Conservation (phyloP, 1,284 basidiomycete species). For the Heterobasidion occidentale region DNA sequence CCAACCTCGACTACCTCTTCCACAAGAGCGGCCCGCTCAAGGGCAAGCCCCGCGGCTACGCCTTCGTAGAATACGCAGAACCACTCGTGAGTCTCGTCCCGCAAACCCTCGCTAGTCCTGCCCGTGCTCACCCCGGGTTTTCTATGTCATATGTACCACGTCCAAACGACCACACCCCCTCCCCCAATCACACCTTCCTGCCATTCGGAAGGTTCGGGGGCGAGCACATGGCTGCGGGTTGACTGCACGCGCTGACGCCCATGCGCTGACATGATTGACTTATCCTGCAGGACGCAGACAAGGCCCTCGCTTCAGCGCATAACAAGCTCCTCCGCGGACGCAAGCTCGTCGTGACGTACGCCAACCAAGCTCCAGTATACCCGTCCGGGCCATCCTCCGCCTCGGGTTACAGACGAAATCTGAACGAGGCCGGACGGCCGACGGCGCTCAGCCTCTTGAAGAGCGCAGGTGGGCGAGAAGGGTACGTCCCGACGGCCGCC, state of each 20-base stretch:
- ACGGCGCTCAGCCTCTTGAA: conserved; percentile 88
- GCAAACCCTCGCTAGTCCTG: conserved; percentile 6
- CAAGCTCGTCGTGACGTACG: conserved; percentile 83
- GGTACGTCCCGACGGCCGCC: conserved; percentile 37
- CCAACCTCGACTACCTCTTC: conserved; percentile 91
- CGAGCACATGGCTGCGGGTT: not conserved
- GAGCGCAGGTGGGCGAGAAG: conserved; percentile 49
- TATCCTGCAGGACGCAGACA: conserved; percentile 72
- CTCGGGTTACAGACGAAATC: conserved; percentile 27
- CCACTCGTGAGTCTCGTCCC: conserved; percentile 60
- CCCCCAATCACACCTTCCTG: not conserved
- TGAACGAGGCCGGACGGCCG: conserved; percentile 60
- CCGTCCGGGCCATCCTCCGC: conserved; percentile 14
- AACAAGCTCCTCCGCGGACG: conserved; percentile 81
- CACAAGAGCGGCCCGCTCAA: conserved; percentile 86
- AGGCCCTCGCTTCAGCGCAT: conserved; percentile 70
- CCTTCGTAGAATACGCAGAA: conserved; percentile 82
- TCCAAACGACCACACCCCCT: not conserved
- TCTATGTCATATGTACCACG: conserved; percentile 11
- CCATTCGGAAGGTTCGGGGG: not conserved
- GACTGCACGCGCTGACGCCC: not conserved
- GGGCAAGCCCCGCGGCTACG: conserved; percentile 93
- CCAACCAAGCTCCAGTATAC: conserved; percentile 69
- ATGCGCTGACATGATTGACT: not conserved
- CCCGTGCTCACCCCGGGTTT: conserved; percentile 44